Evolutionary conservation across 495 filamentous ascomycete species (phyloP).

Genomic region (Xylaria telfairii): DNA sequence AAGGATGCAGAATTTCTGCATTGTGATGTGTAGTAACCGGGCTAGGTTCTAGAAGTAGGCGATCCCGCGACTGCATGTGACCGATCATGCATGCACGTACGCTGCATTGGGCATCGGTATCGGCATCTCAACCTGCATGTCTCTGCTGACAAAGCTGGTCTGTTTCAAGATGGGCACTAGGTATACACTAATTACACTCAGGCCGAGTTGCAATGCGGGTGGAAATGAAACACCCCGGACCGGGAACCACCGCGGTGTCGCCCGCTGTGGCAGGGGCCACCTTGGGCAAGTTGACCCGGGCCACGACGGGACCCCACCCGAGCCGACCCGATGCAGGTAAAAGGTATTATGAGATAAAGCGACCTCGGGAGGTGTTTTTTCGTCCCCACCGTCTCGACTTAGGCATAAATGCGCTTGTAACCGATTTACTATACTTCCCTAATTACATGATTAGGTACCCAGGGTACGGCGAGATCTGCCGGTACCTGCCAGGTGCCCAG

Average conservation of each 20-base stretch:
- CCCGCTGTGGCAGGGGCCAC: background rate
- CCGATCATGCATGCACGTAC: slow-evolving; percentile 16
- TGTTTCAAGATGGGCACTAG: background rate
- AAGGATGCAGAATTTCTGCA: background rate
- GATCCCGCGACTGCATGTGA: slow-evolving; percentile 14
- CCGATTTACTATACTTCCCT: background rate
- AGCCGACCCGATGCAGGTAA: too few species aligned
- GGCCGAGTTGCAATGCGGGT: background rate
- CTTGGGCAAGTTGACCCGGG: background rate
- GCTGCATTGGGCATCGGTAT: slow-evolving; percentile 17
- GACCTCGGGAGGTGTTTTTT: too few species aligned
- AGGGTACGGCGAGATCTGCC: too few species aligned
- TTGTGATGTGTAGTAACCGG: slow-evolving; percentile 18
- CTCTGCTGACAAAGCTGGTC: background rate
- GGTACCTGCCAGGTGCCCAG: too few species aligned
- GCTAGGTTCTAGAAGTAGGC: slow-evolving; percentile 8
- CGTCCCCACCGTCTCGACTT: too few species aligned
- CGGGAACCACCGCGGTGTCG: background rate
- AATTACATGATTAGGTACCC: too few species aligned
- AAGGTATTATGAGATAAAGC: background rate
- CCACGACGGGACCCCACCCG: background rate
- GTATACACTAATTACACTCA: background rate
- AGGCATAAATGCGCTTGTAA: background rate
- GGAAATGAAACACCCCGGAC: background rate
- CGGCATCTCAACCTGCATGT: slow-evolving; percentile 9